Evolutionary conservation across 805 yeast genomes (phyloP).

Genomic region (Spathaspora arborariae): DNA sequence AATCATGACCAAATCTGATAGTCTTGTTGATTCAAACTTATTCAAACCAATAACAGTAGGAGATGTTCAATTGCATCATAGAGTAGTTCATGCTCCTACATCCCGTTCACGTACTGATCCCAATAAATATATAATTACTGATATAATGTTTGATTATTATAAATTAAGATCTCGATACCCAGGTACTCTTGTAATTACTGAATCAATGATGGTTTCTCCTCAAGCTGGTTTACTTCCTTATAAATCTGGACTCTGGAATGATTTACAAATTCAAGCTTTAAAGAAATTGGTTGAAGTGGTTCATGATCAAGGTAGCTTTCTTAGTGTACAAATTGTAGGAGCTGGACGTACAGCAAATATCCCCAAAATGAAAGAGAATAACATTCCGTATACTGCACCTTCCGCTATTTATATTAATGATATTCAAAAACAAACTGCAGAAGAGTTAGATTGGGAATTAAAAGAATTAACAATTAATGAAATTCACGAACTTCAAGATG

Average conservation of each 20-base stretch:
- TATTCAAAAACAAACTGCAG: conserved; percentile 8
- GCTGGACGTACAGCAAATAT: conserved; percentile 40
- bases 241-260: conserved; percentile 11
- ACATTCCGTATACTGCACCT: conserved; percentile 16
- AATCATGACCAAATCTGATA: conserved; percentile 4
- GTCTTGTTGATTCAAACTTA: conserved; percentile 16
- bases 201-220: conserved; percentile 9
- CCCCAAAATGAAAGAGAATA: conserved; percentile 15
- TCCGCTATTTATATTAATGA: conserved; percentile 15
- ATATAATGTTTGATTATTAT: conserved; percentile 26
- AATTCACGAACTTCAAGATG: conserved; percentile 10
- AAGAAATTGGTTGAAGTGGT: conserved; percentile 41
- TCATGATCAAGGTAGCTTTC: conserved; percentile 41
- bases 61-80: conserved; percentile 14
- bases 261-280: conserved; percentile 23
- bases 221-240: conserved; percentile 10
- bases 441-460: conserved; percentile 3
- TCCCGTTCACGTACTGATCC: conserved; percentile 28
- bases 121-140: conserved; percentile 10
- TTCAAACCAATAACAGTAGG: conserved; percentile 36
- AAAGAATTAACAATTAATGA: conserved; percentile 6
- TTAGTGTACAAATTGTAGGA: conserved; percentile 50
- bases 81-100: conserved; percentile 24
- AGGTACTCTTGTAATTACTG: conserved; percentile 16
- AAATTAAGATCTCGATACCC: conserved; percentile 26